These are phyloP conservation scores for Eucalyptus guilfoylei DNA, from an alignment of 345 rosid species.

Conservation along the genomic window DNA sequence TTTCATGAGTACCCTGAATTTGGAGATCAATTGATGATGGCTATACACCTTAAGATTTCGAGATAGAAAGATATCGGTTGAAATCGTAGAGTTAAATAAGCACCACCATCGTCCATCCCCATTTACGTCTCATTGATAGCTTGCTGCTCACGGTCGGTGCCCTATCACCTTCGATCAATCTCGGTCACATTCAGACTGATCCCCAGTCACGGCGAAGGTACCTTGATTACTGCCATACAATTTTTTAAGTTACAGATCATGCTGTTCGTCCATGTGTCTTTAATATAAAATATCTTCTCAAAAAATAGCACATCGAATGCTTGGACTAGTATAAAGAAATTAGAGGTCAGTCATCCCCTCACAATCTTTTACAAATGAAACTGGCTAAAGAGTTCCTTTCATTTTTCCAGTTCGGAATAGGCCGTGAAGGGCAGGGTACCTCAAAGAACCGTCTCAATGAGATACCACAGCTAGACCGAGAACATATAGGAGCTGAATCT, in stretches of 20 bases:
- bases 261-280: neutral
- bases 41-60: neutral
- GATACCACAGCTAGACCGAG: neutral
- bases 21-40: neutral
- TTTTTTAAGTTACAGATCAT: neutral
- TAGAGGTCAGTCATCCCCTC: neutral
- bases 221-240: neutral
- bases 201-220: neutral
- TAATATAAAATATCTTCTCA: neutral
- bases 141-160: neutral
- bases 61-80: neutral
- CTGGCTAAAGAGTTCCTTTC: too few relatives aligned
- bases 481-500: neutral
- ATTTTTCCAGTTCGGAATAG: too few relatives aligned
- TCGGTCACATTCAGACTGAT: neutral
- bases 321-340: neutral
- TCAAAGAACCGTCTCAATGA: too few relatives aligned
- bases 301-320: neutral
- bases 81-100: neutral
- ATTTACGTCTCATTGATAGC: neutral
- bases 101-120: neutral
- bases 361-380: too few relatives aligned
- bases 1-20: too few relatives aligned
- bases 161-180: neutral
- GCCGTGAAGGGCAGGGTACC: too few relatives aligned